Percentiles rank a stretch among this genome's conserved stretches.
Conservation (phyloP, 2,329 filamentous ascomycete genomes). For the Talaromyces atroroseus region DNA sequence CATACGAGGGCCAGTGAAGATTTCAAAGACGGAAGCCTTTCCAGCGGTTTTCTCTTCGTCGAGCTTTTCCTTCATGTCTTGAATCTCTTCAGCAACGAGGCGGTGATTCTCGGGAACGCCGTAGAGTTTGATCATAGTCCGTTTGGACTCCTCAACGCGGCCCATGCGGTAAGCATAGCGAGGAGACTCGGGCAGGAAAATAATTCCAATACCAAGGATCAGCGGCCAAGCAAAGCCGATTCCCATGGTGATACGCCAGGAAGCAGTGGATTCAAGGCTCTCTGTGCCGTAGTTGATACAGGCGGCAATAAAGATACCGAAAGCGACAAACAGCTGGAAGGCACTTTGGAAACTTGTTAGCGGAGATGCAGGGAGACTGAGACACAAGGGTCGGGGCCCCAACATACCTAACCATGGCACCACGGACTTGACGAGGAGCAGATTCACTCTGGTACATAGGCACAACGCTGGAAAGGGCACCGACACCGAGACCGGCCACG, state of each 20-base stretch:
- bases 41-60: constrained; percentile 49
- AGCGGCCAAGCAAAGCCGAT: constrained; percentile 54
- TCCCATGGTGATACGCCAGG: constrained; percentile 50
- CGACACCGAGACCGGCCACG: constrained; percentile 44
- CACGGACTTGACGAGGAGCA: constrained; percentile 43
- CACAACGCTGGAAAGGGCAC: constrained; percentile 42
- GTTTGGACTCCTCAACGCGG: constrained; percentile 46
- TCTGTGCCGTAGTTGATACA: constrained; percentile 46
- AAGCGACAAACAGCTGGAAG: constrained; percentile 48
- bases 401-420: constrained; percentile 39
- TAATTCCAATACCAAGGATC: constrained; percentile 50
- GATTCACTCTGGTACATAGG: constrained; percentile 47
- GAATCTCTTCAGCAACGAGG: constrained; percentile 50
- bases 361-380: background rate
- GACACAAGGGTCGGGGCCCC: background rate
- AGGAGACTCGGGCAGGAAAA: constrained; percentile 55
- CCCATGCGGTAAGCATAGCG: constrained; percentile 54
- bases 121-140: constrained; percentile 52
- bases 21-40: constrained; percentile 37
- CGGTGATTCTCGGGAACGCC: constrained; percentile 53
- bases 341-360: constrained; percentile 23
- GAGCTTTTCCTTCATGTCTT: constrained; percentile 55
- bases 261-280: constrained; percentile 37
- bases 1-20: constrained; percentile 46
- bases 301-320: constrained; percentile 46